Conservation (phyloP, 2,329 filamentous ascomycete species). For the Xylogone sp. region DNA sequence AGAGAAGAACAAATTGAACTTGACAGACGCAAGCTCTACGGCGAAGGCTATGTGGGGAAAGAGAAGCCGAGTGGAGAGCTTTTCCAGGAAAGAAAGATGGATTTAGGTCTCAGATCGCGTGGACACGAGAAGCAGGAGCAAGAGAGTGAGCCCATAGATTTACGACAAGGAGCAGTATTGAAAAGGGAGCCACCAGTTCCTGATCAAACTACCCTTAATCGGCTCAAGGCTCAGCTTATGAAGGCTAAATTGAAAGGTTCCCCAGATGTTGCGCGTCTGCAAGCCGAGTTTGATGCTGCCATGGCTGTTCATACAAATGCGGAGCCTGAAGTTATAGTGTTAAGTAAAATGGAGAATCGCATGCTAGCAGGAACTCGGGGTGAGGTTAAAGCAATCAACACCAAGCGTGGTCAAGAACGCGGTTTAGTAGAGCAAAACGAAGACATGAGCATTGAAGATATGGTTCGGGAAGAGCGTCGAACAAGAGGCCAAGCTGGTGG, state of each 20-base stretch:
- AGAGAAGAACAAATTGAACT: constrained; percentile 90
- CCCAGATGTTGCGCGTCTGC: constrained; percentile 70
- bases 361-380: constrained; percentile 71
- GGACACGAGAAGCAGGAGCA: constrained; percentile 21
- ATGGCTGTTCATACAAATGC: constrained; percentile 57
- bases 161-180: constrained; percentile 54
- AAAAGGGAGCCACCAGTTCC: constrained; percentile 51
- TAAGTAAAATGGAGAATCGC: constrained; percentile 85
- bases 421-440: constrained; percentile 87
- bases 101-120: constrained; percentile 45
- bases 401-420: constrained; percentile 77
- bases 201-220: constrained; percentile 79
- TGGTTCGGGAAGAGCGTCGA: constrained; percentile 90
- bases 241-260: constrained; percentile 84
- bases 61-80: constrained; percentile 86
- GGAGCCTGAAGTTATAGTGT: constrained; percentile 69
- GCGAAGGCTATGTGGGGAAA: constrained; percentile 78
- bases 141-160: constrained; percentile 27
- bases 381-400: constrained; percentile 76
- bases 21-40: constrained; percentile 78
- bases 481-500: constrained; percentile 74
- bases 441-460: constrained; percentile 94
- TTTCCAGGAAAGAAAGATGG: constrained; percentile 69
- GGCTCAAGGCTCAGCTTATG: constrained; percentile 90
- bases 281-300: constrained; percentile 79